Conservation (phyloP, 2,329 filamentous ascomycete species). For the Fusarium piperis region DNA sequence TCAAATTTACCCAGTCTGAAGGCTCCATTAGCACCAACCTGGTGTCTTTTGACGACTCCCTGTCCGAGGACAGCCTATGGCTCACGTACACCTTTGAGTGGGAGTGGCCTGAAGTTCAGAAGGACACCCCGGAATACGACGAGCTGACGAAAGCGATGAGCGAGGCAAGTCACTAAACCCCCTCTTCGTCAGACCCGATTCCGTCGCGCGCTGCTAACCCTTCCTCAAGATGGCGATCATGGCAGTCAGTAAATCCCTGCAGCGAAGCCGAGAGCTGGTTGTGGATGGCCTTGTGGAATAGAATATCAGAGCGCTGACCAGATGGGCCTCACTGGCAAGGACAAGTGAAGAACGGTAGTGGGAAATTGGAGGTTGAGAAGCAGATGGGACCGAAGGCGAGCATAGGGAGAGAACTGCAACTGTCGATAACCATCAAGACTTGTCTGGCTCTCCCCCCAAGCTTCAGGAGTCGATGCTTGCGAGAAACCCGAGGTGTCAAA, state of each 20-base stretch:
- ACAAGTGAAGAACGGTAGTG: no score
- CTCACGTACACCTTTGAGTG: neutral
- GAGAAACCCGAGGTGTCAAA: no score
- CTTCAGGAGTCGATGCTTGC: no score
- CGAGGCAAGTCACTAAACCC: neutral
- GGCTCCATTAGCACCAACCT: constrained; percentile 5
- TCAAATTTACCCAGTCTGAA: neutral
- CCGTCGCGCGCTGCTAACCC: no score
- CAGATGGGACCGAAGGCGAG: no score
- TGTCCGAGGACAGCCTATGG: neutral
- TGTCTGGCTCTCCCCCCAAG: no score
- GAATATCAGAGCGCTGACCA: no score
- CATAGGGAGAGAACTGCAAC: no score
- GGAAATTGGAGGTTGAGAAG: no score
- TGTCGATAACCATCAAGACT: no score
- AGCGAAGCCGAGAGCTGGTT: neutral
- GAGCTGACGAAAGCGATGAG: neutral
- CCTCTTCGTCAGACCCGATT: no score
- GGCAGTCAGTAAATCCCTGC: neutral
- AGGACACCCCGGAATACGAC: neutral
- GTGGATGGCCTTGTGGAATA: neutral
- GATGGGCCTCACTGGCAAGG: no score
- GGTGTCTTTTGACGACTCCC: neutral
- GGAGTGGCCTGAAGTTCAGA: neutral
- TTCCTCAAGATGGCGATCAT: neutral